Evolutionary conservation across 2,329 filamentous ascomycete species (phyloP).

Genomic region (Tolypocladium amazonense): DNA sequence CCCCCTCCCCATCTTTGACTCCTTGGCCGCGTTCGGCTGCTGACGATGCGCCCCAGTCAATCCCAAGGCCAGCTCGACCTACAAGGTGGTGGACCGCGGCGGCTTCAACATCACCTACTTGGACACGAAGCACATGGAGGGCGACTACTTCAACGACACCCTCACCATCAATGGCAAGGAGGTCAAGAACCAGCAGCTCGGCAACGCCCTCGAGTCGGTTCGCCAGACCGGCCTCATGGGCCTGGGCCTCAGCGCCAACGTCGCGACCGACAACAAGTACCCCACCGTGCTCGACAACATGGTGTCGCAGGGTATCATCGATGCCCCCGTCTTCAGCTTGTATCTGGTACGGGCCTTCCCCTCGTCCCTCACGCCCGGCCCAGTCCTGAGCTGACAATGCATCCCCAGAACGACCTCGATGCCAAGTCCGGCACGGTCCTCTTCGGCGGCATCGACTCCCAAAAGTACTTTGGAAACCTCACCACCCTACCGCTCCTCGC

Average conservation of each 20-base stretch:
- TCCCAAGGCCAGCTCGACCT: slow-evolving; percentile 35
- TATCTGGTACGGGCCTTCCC: slow-evolving; percentile 35
- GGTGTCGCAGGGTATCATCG: slow-evolving; percentile 49
- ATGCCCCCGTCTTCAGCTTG: slow-evolving; percentile 55
- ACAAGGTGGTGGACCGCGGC: slow-evolving; percentile 25
- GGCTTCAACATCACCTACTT: slow-evolving; percentile 53
- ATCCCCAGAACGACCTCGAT: slow-evolving; percentile 44
- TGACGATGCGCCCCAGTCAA: slow-evolving; percentile 18
- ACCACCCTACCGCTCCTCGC: slow-evolving; percentile 34
- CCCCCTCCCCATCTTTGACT: neutral
- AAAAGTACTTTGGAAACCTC: slow-evolving; percentile 53
- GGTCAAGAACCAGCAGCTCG: slow-evolving; percentile 44
- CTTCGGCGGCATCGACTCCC: slow-evolving; percentile 69
- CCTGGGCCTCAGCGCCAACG: slow-evolving; percentile 43
- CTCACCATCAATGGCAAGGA: slow-evolving; percentile 36
- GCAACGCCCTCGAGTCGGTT: slow-evolving; percentile 36
- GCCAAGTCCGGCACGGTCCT: slow-evolving; percentile 58
- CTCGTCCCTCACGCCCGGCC: neutral
- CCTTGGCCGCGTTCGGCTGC: neutral
- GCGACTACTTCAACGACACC: slow-evolving; percentile 48
- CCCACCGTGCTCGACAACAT: slow-evolving; percentile 56
- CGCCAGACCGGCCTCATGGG: slow-evolving; percentile 48
- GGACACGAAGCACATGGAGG: slow-evolving; percentile 40
- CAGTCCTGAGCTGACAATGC: neutral
- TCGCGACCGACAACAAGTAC: slow-evolving; percentile 32